Percentiles rank a stretch among this genome's conserved stretches.
These are phyloP conservation scores for Acanthamoeba lenticulata DNA, from an alignment of 208 protist genomes.

Conservation along the genomic window DNA sequence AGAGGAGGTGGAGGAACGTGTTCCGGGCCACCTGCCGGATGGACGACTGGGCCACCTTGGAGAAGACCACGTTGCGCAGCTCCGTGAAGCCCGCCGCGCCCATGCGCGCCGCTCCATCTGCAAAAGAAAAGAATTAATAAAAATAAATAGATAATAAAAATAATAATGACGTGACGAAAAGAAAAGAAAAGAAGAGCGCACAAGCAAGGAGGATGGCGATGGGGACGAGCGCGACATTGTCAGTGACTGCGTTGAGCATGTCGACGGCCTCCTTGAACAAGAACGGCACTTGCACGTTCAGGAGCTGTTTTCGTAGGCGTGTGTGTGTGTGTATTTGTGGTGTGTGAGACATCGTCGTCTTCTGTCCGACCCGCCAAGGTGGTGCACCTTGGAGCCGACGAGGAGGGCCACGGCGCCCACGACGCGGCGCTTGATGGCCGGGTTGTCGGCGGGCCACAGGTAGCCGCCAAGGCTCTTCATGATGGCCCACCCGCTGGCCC, in stretches of 20 bases:
- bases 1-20: conserved; percentile 80
- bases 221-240: not conserved
- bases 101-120: conserved; percentile 79
- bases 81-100: conserved; percentile 78
- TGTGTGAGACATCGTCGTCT: not conserved
- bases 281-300: conserved; percentile 81
- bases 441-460: conserved; percentile 75
- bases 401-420: conserved; percentile 68
- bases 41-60: conserved; percentile 80
- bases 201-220: conserved; percentile 67
- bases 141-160: not conserved
- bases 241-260: conserved; percentile 28
- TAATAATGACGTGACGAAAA: not conserved
- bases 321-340: not conserved
- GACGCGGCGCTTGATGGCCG: conserved; percentile 64
- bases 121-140: not conserved
- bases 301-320: not conserved
- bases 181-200: not conserved
- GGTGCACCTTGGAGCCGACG: conserved; percentile 70
- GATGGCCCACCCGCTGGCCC: conserved; percentile 6
- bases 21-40: conserved; percentile 72
- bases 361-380: not conserved
- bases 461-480: conserved; percentile 56
- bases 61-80: conserved; percentile 82
- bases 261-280: conserved; percentile 85